Conservation (phyloP, 768 basidiomycete genomes). For the Suillus weaverae region DNA sequence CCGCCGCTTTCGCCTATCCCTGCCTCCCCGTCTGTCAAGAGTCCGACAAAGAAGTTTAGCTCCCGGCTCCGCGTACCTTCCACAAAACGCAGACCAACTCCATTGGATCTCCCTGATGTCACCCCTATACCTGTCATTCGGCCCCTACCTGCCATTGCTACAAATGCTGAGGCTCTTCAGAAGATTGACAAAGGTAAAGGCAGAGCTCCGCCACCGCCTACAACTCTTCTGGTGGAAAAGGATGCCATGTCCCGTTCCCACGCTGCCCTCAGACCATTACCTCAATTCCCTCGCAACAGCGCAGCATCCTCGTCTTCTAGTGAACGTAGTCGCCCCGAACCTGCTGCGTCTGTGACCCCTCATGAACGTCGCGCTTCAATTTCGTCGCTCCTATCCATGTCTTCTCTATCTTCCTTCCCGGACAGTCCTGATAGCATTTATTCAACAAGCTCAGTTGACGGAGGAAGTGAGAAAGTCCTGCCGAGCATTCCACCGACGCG, state of each 20-base stretch:
- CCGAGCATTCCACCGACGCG: conserved; percentile 9
- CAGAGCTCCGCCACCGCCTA: conserved; percentile 7
- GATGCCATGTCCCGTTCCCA: conserved; percentile 1
- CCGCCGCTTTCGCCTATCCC: background rate
- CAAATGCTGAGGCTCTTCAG: background rate
- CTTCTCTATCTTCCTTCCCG: background rate
- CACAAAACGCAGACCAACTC: background rate
- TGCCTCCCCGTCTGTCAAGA: background rate
- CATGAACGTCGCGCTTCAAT: background rate
- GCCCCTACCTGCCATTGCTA: conserved; percentile 1
- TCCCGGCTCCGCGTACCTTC: conserved; percentile 14
- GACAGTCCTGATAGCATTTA: conserved; percentile 8
- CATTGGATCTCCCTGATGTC: background rate
- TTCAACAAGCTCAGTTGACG: conserved; percentile 4
- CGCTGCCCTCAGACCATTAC: conserved; percentile 10
- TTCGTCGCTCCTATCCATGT: background rate
- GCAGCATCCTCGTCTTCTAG: background rate
- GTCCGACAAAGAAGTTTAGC: conserved; percentile 11
- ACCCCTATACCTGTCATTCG: conserved; percentile 1
- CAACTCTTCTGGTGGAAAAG: conserved; percentile 6
- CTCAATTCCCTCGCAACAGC: conserved; percentile 8
- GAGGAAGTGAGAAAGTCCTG: conserved; percentile 11
- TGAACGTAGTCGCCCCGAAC: background rate
- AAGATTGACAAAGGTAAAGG: conserved; percentile 15
- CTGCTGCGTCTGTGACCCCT: background rate